Evolutionary conservation across 139 green algal species (phyloP).

Genomic region (Spirogloea muscicola): DNA sequence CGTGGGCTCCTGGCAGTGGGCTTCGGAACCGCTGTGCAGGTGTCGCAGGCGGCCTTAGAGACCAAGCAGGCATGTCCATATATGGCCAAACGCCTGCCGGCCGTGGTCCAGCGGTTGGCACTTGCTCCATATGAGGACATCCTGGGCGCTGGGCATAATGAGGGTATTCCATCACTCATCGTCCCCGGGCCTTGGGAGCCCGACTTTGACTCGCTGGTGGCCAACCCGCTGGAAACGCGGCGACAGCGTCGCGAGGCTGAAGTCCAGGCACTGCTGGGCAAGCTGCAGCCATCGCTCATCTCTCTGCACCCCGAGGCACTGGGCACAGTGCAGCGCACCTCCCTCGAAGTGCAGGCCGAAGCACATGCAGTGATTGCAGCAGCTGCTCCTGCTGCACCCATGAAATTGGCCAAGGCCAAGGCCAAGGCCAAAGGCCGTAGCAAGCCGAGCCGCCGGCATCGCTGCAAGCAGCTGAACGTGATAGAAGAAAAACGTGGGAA

Average conservation of each 20-base stretch:
- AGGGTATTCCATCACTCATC: conserved; percentile 62
- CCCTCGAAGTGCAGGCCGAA: conserved; percentile 67
- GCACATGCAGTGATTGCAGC: no score
- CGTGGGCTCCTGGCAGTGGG: conserved; percentile 81
- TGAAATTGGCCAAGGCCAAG: conserved; percentile 57
- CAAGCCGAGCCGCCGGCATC: conserved; percentile 68
- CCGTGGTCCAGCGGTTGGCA: conserved; percentile 52
- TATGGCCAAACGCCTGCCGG: no score
- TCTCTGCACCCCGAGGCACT: conserved; percentile 83
- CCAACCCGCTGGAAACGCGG: conserved; percentile 79
- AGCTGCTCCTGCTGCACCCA: conserved; percentile 66
- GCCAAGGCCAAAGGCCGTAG: conserved; percentile 75
- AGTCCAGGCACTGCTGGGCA: conserved; percentile 93
- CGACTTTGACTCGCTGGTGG: conserved; percentile 96
- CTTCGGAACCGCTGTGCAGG: conserved; percentile 57
- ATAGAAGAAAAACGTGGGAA: conserved; percentile 59
- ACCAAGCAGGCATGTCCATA: conserved; percentile 83
- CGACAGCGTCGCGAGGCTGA: conserved; percentile 82
- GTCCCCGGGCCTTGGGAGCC: conserved; percentile 90
- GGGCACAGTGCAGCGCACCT: conserved; percentile 68
- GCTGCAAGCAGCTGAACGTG: conserved; percentile 89
- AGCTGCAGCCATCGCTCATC: conserved; percentile 94
- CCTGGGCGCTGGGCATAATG: conserved; percentile 71
- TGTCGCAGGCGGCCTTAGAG: conserved; percentile 66
- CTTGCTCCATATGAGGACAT: conserved; percentile 98